phyloP scores from a whole-genome alignment of 2,329 filamentous ascomycete species.

The Tolypocladium paradoxum region DNA sequence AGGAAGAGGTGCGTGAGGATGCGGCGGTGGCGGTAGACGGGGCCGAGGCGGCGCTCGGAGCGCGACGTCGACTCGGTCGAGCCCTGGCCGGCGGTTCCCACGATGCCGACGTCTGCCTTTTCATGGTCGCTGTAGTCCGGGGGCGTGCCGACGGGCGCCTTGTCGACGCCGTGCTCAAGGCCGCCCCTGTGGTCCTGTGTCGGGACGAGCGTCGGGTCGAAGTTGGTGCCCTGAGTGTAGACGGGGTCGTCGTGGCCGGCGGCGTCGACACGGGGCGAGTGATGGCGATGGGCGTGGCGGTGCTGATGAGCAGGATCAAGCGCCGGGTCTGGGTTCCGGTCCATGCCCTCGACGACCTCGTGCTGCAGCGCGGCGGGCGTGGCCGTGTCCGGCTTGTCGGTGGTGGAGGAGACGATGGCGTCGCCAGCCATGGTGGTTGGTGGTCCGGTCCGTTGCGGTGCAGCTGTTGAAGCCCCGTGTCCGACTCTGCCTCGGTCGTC shows the following conservation, averaged over 20 bases:
- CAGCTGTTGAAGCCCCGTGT: neutral
- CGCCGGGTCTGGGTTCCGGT: slow-evolving; percentile 20
- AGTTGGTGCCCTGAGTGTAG: slow-evolving; percentile 32
- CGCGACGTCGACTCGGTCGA: slow-evolving; percentile 10
- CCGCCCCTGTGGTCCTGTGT: slow-evolving; percentile 8
- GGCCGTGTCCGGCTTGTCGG: neutral
- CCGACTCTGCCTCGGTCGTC: neutral
- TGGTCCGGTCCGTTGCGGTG: neutral
- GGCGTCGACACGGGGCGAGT: slow-evolving; percentile 23
- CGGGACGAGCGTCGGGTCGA: slow-evolving; percentile 23
- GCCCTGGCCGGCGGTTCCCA: slow-evolving; percentile 16
- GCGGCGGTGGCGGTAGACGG: slow-evolving; percentile 33
- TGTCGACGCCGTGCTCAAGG: slow-evolving; percentile 16
- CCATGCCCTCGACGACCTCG: slow-evolving; percentile 5
- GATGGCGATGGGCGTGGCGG: slow-evolving; percentile 31
- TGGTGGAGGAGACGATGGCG: neutral
- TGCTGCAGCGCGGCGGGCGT: neutral
- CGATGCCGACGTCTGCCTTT: slow-evolving; percentile 22
- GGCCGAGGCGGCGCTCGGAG: slow-evolving; percentile 12
- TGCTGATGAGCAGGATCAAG: slow-evolving; percentile 30
- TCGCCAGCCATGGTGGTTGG: neutral
- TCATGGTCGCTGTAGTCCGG: slow-evolving; percentile 30
- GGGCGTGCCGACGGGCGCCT: slow-evolving; percentile 12
- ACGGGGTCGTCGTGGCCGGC: slow-evolving; percentile 29
- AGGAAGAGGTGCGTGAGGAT: slow-evolving; percentile 35